Percentiles rank a stretch among this genome's conserved stretches.
These are phyloP conservation scores for Claviceps maximensis DNA, from an alignment of 2,329 filamentous ascomycete genomes.

Conservation along the genomic window DNA sequence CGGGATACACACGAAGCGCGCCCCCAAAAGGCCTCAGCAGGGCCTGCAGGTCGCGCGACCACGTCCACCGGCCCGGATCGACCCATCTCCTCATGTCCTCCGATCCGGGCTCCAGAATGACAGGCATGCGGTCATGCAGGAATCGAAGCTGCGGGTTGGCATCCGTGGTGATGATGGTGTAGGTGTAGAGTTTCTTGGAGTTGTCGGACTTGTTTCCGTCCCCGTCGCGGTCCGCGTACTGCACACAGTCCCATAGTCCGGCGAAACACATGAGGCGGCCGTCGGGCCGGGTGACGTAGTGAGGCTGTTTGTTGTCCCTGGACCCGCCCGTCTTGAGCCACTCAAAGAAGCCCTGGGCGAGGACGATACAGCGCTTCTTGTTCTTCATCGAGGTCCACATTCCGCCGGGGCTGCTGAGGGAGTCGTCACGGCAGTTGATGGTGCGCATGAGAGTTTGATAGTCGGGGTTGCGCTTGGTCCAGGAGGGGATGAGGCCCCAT, in stretches of 20 bases:
- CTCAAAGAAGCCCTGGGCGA: slow-evolving; percentile 91
- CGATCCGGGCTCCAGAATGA: slow-evolving; percentile 68
- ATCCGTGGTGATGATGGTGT: slow-evolving; percentile 85
- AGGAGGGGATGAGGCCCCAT: slow-evolving; percentile 90
- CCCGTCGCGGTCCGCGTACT: slow-evolving; percentile 39
- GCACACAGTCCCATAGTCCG: slow-evolving; percentile 80
- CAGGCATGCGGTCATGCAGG: slow-evolving; percentile 90
- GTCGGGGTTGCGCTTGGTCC: slow-evolving; percentile 75
- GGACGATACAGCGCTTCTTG: slow-evolving; percentile 71
- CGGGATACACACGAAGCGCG: slow-evolving; percentile 72
- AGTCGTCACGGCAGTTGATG: slow-evolving; percentile 92
- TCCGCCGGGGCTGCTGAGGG: slow-evolving; percentile 57
- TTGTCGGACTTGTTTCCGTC: slow-evolving; percentile 27
- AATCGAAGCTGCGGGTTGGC: slow-evolving; percentile 75
- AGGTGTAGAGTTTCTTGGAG: slow-evolving; percentile 57
- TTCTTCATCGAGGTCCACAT: slow-evolving; percentile 93
- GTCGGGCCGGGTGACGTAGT: slow-evolving; percentile 73
- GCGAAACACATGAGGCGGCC: slow-evolving; percentile 78
- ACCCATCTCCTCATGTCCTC: slow-evolving; percentile 62
- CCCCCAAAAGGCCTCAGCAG: slow-evolving; percentile 69
- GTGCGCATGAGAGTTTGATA: slow-evolving; percentile 70
- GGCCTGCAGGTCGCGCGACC: slow-evolving; percentile 65
- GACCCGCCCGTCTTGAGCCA: slow-evolving; percentile 72
- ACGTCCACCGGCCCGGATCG: slow-evolving; percentile 56
- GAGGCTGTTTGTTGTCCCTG: slow-evolving; percentile 73